Conservation (phyloP, 2,329 filamentous ascomycete genomes). For the Neocatenulostroma microsporum region DNA sequence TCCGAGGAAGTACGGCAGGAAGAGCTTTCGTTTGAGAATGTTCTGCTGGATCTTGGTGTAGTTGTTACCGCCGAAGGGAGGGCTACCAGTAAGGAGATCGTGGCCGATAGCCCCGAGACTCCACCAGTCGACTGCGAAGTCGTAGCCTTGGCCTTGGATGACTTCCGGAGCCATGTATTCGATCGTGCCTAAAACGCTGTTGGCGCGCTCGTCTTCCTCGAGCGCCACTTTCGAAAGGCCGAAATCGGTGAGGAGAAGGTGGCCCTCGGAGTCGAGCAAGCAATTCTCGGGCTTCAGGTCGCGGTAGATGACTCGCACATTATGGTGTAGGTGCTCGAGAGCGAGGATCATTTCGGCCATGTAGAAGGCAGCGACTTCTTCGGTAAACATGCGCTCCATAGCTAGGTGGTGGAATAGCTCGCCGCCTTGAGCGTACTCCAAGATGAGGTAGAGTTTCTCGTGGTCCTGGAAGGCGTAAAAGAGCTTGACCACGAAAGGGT, state of each 20-base stretch:
- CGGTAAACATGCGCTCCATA: constrained; percentile 90
- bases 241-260: constrained; percentile 92
- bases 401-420: constrained; percentile 94
- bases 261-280: constrained; percentile 81
- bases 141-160: constrained; percentile 78
- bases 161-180: constrained; percentile 99
- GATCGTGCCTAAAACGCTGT: constrained; percentile 86
- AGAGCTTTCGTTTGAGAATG: constrained; percentile 86
- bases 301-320: constrained; percentile 88
- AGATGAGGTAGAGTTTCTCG: constrained; percentile 92
- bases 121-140: constrained; percentile 97
- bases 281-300: constrained; percentile 98
- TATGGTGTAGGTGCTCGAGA: constrained; percentile 84
- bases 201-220: constrained; percentile 60
- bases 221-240: constrained; percentile 91
- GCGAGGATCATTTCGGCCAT: constrained; percentile 98
- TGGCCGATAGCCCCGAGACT: constrained; percentile 87
- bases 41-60: constrained; percentile 93
- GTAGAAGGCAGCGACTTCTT: constrained; percentile 87
- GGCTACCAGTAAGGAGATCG: constrained; percentile 85
- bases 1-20: constrained; percentile 81
- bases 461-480: constrained; percentile 98
- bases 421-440: constrained; percentile 95
- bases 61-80: constrained; percentile 85
- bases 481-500: constrained; percentile 96